These are phyloP conservation scores for Catharanthus roseus DNA, from an alignment of 257 asterid species.

Conservation along the genomic window DNA sequence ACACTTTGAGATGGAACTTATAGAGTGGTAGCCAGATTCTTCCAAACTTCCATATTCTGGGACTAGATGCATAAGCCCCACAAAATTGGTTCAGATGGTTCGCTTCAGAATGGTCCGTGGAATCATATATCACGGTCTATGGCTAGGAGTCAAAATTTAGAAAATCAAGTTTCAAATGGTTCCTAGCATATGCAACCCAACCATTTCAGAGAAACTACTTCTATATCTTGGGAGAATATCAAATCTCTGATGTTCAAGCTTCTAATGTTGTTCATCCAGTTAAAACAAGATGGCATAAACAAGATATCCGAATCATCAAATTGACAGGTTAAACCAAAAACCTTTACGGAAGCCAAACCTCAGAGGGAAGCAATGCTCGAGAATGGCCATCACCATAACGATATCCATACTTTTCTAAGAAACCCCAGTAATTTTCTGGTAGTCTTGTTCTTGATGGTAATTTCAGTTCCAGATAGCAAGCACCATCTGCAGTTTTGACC, in stretches of 20 bases:
- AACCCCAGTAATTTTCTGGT: constrained; percentile 53
- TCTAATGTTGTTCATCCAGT: not conserved
- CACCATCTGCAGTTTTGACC: constrained; percentile 66
- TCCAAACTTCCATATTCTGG: not conserved
- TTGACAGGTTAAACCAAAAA: not conserved
- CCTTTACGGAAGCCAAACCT: constrained; percentile 40
- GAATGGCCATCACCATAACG: constrained; percentile 49
- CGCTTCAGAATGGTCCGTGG: not conserved
- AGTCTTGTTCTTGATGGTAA: constrained; percentile 50
- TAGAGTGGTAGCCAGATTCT: not conserved
- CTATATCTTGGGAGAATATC: not conserved
- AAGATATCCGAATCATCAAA: not conserved
- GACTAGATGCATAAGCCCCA: not conserved
- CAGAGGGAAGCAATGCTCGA: constrained; percentile 83
- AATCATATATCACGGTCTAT: not conserved
- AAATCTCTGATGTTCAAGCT: not conserved
- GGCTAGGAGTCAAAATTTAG: not conserved
- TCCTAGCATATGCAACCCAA: not conserved
- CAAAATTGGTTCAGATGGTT: not conserved
- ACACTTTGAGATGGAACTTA: not conserved
- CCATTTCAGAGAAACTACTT: not conserved
- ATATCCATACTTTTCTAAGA: constrained; percentile 78
- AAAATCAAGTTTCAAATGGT: not conserved
- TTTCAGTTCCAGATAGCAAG: constrained; percentile 62
- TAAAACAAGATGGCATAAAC: not conserved